Percentiles rank a stretch among this genome's conserved stretches.
phyloP scores from a whole-genome alignment of 306 rosid species.

The Styphnolobium japonicum region DNA sequence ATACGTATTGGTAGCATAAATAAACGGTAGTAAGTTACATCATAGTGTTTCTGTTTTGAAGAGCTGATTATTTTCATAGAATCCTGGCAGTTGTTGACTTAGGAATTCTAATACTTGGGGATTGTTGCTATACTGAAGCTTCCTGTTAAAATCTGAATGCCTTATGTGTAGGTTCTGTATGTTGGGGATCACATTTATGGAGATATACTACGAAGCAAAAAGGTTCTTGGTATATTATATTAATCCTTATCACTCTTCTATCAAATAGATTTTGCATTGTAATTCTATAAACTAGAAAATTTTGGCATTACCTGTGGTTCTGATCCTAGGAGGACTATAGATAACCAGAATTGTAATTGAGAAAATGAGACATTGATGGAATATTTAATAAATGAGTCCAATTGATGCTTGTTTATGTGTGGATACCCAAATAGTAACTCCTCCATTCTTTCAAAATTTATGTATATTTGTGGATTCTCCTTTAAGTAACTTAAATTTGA shows the following conservation, averaged over 20 bases:
- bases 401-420: neutral
- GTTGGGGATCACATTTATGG: constrained; percentile 99
- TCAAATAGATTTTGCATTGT: neutral
- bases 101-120: constrained; percentile 13
- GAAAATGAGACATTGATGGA: neutral
- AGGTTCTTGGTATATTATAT: constrained; percentile 78
- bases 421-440: neutral
- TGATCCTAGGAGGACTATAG: neutral
- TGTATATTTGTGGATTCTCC: constrained; percentile 7
- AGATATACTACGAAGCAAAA: constrained; percentile 95
- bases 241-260: constrained; percentile 14
- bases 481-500: neutral
- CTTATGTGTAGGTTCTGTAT: constrained; percentile 74
- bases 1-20: neutral
- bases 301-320: neutral
- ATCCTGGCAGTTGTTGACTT: neutral
- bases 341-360: neutral
- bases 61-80: neutral
- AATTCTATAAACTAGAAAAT: neutral
- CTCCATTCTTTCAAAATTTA: neutral
- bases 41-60: neutral
- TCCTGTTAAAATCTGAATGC: neutral
- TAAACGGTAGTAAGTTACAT: neutral
- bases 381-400: neutral
- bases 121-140: neutral